Conservation (phyloP, 805 yeast species). For the Komagataella populi region DNA sequence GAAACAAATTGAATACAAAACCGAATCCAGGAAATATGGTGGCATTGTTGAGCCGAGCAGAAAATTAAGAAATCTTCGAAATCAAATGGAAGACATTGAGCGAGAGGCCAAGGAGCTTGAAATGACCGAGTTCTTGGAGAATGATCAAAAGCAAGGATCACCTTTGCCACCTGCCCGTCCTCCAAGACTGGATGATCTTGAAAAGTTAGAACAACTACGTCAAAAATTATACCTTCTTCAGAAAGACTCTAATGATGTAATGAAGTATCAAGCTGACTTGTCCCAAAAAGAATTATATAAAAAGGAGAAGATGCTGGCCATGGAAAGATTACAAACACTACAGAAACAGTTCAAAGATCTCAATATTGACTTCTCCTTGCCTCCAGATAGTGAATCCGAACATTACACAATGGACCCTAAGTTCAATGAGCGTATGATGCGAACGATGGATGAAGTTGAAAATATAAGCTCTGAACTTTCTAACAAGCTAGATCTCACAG, state of each 20-base stretch:
- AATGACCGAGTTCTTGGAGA: slow-evolving; percentile 64
- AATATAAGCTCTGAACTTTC: slow-evolving; percentile 24
- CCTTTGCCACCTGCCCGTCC: slow-evolving; percentile 18
- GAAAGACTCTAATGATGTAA: slow-evolving; percentile 62
- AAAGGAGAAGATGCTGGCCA: slow-evolving; percentile 49
- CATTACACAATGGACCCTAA: slow-evolving; percentile 18
- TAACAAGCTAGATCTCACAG: slow-evolving; percentile 18
- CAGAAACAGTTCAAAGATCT: slow-evolving; percentile 55
- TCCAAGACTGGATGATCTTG: slow-evolving; percentile 35
- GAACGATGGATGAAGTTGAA: slow-evolving; percentile 28
- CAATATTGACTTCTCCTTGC: slow-evolving; percentile 35
- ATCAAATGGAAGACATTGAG: slow-evolving; percentile 76
- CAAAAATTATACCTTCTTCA: slow-evolving; percentile 49
- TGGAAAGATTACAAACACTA: slow-evolving; percentile 59
- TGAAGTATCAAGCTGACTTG: slow-evolving; percentile 42
- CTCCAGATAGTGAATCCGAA: slow-evolving; percentile 2
- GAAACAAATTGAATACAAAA: slow-evolving; percentile 25
- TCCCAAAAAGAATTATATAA: slow-evolving; percentile 39
- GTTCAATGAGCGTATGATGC: slow-evolving; percentile 15
- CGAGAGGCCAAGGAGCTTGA: slow-evolving; percentile 78
- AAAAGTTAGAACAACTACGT: slow-evolving; percentile 39
- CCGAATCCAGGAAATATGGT: slow-evolving; percentile 21
- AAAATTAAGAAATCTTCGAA: slow-evolving; percentile 59
- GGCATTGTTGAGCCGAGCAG: slow-evolving; percentile 62
- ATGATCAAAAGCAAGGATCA: slow-evolving; percentile 9